Evolutionary conservation across 139 green algal species (phyloP).

Genomic region (Klebsormidium nitens): DNA sequence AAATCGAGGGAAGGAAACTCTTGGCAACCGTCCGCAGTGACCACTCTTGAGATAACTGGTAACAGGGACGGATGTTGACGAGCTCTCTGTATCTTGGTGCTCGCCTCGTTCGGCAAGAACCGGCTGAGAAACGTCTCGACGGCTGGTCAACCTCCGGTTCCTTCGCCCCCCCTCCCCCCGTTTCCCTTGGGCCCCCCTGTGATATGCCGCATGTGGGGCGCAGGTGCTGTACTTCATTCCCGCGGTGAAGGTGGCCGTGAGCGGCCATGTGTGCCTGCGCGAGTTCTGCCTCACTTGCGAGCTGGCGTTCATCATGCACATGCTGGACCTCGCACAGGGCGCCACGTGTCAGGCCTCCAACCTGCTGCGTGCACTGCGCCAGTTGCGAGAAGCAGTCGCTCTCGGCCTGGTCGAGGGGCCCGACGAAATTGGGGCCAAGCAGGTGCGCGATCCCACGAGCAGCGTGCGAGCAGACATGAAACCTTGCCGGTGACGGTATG

Average conservation of each 20-base stretch:
- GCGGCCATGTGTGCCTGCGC: slow-evolving; percentile 54
- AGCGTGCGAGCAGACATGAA: not conserved
- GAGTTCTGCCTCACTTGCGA: slow-evolving; percentile 88
- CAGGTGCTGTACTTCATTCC: slow-evolving; percentile 84
- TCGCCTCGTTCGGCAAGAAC: too few relatives aligned
- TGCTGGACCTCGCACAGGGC: slow-evolving; percentile 61
- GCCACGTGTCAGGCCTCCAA: slow-evolving; percentile 72
- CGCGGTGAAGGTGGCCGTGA: slow-evolving; percentile 49
- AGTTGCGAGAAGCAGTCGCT: slow-evolving; percentile 69
- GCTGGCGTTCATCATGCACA: slow-evolving; percentile 80
- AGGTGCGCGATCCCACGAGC: slow-evolving; percentile 28
- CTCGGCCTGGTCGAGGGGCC: slow-evolving; percentile 75
- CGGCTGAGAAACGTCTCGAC: too few relatives aligned
- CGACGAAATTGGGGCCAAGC: slow-evolving; percentile 14
- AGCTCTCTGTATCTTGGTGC: too few relatives aligned
- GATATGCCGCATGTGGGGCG: too few relatives aligned
- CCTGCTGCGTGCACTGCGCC: slow-evolving; percentile 75
- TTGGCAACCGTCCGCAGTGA: too few relatives aligned
- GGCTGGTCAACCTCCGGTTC: too few relatives aligned
- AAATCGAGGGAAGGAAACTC: too few relatives aligned
- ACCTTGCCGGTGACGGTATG: too few relatives aligned
- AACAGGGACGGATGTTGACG: too few relatives aligned
- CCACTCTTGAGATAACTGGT: too few relatives aligned
- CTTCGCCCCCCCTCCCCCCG: too few relatives aligned
- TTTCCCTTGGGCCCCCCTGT: too few relatives aligned